Percentiles rank a stretch among this genome's conserved stretches.
These are phyloP conservation scores for Lepidopterella palustris DNA, from an alignment of 495 filamentous ascomycete species.

Conservation along the genomic window DNA sequence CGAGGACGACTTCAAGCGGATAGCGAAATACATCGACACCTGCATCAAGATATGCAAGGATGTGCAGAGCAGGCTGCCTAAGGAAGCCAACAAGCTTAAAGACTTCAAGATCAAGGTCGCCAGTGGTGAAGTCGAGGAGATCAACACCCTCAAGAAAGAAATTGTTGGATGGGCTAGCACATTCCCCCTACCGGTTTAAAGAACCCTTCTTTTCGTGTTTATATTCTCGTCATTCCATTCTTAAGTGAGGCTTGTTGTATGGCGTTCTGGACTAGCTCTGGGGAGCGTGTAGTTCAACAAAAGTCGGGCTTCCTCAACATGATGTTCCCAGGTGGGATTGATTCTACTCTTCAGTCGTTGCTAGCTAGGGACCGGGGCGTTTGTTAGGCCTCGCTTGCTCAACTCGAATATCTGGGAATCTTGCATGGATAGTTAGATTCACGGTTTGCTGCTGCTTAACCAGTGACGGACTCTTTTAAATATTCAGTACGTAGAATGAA, in stretches of 20 bases:
- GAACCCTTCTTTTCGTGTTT: constrained; percentile 4
- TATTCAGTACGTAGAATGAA: too few relatives aligned
- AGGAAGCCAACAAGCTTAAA: constrained; percentile 98
- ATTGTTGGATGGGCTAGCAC: constrained; percentile 78
- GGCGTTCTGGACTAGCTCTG: constrained; percentile 7
- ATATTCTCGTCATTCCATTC: neutral
- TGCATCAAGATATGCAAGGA: constrained; percentile 56
- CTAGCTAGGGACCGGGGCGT: neutral
- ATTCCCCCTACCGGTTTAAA: constrained; percentile 82
- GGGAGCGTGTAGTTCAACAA: constrained; percentile 17
- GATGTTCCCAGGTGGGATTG: too few relatives aligned
- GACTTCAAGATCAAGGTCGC: constrained; percentile 95
- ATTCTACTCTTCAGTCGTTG: neutral
- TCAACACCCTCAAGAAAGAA: constrained; percentile 80
- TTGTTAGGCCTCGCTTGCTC: neutral
- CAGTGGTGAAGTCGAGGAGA: constrained; percentile 66
- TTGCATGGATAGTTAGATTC: neutral
- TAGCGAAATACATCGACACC: constrained; percentile 82
- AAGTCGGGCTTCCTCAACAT: constrained; percentile 27
- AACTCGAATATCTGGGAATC: neutral
- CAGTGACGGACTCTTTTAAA: constrained; percentile 6
- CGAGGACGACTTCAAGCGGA: constrained; percentile 84
- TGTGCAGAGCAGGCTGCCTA: constrained; percentile 76
- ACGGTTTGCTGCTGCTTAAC: constrained; percentile 16
- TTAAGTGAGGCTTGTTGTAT: neutral